Percentiles rank a stretch among this genome's conserved stretches.
These are phyloP conservation scores for Adansonia rubrostipa DNA, from an alignment of 441 rosid species.

Conservation along the genomic window DNA sequence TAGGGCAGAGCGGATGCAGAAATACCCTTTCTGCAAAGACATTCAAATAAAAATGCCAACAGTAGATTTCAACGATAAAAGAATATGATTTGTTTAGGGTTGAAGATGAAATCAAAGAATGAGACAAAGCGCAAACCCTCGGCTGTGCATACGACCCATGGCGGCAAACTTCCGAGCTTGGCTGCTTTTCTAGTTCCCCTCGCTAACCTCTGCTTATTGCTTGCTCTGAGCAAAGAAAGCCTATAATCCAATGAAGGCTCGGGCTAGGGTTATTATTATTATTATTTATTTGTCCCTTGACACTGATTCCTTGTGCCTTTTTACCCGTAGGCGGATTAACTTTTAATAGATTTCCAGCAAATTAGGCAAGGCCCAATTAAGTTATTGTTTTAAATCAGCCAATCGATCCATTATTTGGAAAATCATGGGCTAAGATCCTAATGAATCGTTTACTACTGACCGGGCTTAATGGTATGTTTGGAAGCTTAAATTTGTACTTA, in stretches of 20 bases:
- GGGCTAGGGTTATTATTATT: slow-evolving; percentile 21
- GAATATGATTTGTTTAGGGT: not conserved
- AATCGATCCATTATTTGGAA: too few species aligned
- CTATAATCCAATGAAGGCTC: slow-evolving; percentile 20
- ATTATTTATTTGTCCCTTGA: not conserved
- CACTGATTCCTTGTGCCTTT: not conserved
- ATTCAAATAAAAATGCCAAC: not conserved
- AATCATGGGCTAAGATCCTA: too few species aligned
- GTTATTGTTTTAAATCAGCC: too few species aligned
- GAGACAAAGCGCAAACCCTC: slow-evolving; percentile 51
- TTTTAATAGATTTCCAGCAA: not conserved
- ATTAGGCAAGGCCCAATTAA: too few species aligned
- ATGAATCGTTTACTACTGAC: too few species aligned
- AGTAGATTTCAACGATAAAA: not conserved
- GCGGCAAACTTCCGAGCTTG: slow-evolving; percentile 27
- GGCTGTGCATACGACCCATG: slow-evolving; percentile 91
- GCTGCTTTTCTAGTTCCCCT: not conserved
- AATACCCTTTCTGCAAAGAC: slow-evolving; percentile 65
- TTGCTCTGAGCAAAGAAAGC: slow-evolving; percentile 32
- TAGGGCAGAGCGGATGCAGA: slow-evolving; percentile 85
- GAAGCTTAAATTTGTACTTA: too few species aligned
- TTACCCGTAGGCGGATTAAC: not conserved
- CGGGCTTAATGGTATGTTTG: too few species aligned
- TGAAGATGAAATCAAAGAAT: not conserved
- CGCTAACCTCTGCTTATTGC: not conserved